phyloP scores from a whole-genome alignment of 805 yeast species.

The Saccharomyces eubayanus region DNA sequence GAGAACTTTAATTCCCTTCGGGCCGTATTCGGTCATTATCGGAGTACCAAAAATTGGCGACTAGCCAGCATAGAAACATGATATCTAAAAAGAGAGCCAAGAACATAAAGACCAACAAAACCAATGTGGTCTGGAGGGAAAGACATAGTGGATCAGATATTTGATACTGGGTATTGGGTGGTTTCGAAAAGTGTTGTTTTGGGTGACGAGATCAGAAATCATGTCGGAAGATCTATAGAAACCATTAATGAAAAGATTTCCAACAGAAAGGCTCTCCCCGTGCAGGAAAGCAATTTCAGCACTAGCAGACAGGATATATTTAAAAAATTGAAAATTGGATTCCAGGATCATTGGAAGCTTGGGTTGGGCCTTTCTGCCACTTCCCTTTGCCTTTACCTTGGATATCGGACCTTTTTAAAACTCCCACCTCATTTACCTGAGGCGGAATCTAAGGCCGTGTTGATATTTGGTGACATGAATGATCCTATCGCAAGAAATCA shows the following conservation, averaged over 20 bases:
- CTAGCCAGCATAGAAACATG: neutral
- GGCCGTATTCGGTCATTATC: neutral
- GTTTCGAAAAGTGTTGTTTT: conserved; percentile 7
- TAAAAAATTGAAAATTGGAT: neutral
- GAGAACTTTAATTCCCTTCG: neutral
- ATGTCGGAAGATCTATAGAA: conserved; percentile 5
- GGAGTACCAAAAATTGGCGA: neutral
- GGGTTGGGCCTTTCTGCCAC: conserved; percentile 15
- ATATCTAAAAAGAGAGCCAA: neutral
- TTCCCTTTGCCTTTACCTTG: conserved; percentile 9
- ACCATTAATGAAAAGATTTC: neutral
- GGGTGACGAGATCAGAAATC: conserved; percentile 7
- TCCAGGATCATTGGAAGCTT: conserved; percentile 6
- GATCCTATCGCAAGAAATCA: conserved; percentile 31
- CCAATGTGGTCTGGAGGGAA: conserved; percentile 3
- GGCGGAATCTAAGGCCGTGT: conserved; percentile 12
- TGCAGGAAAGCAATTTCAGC: neutral
- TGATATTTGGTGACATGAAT: conserved; percentile 28
- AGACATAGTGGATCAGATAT: conserved; percentile 22
- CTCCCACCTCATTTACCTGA: conserved; percentile 15
- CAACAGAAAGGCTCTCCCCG: neutral
- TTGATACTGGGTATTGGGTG: conserved; percentile 14
- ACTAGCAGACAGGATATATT: neutral
- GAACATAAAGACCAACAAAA: neutral
- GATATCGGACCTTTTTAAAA: conserved; percentile 7